These are phyloP conservation scores for Russula sp. DNA, from an alignment of 768 basidiomycete genomes.

Conservation along the genomic window DNA sequence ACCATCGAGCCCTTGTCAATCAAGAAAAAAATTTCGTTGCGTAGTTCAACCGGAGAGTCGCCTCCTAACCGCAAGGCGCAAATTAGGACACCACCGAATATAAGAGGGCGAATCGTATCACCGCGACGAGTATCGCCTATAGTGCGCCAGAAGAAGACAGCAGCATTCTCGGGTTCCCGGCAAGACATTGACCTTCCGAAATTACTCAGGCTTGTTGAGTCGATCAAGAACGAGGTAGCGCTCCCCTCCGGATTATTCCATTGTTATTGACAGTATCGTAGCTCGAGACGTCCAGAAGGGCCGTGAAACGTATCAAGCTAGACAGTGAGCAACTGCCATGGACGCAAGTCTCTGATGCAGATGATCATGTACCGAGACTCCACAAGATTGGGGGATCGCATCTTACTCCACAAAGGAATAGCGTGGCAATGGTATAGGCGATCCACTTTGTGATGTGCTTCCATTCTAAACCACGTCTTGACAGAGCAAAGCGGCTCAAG, in stretches of 20 bases:
- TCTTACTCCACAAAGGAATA: conserved; percentile 39
- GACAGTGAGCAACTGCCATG: conserved; percentile 45
- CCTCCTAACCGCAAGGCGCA: conserved; percentile 29
- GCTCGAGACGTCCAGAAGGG: conserved; percentile 65
- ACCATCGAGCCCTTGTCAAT: conserved; percentile 73
- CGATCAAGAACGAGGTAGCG: conserved; percentile 61
- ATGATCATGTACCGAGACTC: conserved; percentile 34
- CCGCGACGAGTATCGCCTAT: conserved; percentile 23
- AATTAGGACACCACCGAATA: conserved; percentile 36
- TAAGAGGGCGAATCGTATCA: conserved; percentile 22
- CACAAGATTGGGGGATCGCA: conserved; percentile 43
- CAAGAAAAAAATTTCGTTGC: conserved; percentile 72
- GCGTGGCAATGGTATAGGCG: conserved; percentile 28
- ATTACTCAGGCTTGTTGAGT: conserved; percentile 41
- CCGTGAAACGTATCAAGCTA: conserved; percentile 67
- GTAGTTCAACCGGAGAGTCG: conserved; percentile 36
- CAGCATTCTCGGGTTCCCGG: conserved; percentile 2
- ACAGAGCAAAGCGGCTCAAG: conserved; percentile 68
- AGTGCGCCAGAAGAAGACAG: conserved; percentile 13
- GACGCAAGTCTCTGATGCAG: conserved; percentile 17
- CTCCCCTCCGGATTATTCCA: conserved; percentile 2
- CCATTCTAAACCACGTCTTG: neutral
- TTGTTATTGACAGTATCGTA: conserved; percentile 26
- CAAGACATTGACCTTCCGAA: conserved; percentile 38
- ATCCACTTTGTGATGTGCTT: conserved; percentile 26